Conservation (phyloP, 1,284 basidiomycete species). For the Irpex sp. region DNA sequence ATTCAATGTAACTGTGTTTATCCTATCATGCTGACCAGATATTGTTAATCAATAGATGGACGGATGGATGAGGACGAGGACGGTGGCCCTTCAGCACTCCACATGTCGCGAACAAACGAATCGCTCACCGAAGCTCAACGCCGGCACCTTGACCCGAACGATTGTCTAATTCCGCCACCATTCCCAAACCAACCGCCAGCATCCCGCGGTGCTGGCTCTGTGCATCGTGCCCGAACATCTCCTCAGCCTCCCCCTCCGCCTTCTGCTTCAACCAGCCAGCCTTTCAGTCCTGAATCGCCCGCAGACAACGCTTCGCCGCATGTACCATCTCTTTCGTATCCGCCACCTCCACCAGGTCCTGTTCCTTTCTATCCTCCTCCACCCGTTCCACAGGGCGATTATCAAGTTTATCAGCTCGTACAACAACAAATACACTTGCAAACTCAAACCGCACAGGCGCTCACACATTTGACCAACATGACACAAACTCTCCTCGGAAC, state of each 20-base stretch:
- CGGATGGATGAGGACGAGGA: slow-evolving; percentile 4
- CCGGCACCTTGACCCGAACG: slow-evolving; percentile 4
- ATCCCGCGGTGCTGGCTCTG: not conserved
- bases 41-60: slow-evolving; percentile 3
- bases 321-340: not conserved
- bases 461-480: slow-evolving; percentile 45
- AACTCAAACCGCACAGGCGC: slow-evolving; percentile 28
- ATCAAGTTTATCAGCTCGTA: slow-evolving; percentile 4
- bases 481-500: slow-evolving; percentile 53
- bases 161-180: slow-evolving; percentile 4
- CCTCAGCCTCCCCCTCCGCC: not conserved
- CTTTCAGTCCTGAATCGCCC: not conserved
- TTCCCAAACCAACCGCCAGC: slow-evolving; percentile 2
- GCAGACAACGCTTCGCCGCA: not conserved
- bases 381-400: not conserved
- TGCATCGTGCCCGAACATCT: not conserved
- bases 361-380: slow-evolving; percentile 7
- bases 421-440: slow-evolving; percentile 13
- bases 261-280: not conserved
- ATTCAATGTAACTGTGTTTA: not conserved
- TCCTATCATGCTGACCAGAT: not conserved
- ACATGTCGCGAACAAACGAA: not conserved
- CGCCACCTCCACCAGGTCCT: not conserved
- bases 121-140: slow-evolving; percentile 3
- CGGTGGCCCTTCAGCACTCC: not conserved